A percentile compares a stretch with the other conserved stretches of the same genome.
These are phyloP conservation scores for Calocera cornea DNA, from an alignment of 768 basidiomycete species.

Conservation along the genomic window DNA sequence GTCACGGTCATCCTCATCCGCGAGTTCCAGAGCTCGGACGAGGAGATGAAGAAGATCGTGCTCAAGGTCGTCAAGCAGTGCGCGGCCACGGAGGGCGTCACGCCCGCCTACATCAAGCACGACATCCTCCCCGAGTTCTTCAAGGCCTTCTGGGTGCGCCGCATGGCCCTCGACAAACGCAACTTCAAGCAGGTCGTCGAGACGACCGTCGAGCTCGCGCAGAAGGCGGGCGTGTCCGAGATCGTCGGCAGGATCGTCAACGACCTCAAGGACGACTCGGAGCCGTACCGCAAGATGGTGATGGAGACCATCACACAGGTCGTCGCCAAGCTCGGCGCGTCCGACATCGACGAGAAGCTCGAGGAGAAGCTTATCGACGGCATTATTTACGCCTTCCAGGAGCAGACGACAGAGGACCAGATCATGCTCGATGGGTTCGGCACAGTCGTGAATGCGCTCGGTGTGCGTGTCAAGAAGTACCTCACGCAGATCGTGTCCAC, in stretches of 20 bases:
- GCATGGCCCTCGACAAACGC: conserved; percentile 92
- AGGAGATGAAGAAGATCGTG: conserved; percentile 99
- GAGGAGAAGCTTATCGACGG: conserved; percentile 92
- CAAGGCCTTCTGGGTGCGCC: conserved; percentile 96
- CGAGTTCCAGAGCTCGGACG: conserved; percentile 97
- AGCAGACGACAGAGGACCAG: conserved; percentile 97
- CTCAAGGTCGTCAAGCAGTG: conserved; percentile 98
- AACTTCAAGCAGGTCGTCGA: conserved; percentile 98
- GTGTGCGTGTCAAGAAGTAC: conserved; percentile 89
- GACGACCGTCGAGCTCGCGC: conserved; percentile 95
- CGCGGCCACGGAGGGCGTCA: conserved; percentile 95
- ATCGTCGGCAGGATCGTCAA: conserved; percentile 83
- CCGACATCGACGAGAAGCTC: conserved; percentile 90
- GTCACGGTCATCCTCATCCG: conserved; percentile 93
- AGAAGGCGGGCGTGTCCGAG: conserved; percentile 92
- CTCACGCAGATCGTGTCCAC: conserved; percentile 98
- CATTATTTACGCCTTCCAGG: conserved; percentile 99
- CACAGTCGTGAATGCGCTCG: conserved; percentile 89
- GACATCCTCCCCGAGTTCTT: conserved; percentile 99
- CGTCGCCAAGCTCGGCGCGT: conserved; percentile 82
- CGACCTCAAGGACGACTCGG: conserved; percentile 79
- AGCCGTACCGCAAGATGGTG: conserved; percentile 96
- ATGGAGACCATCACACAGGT: conserved; percentile 99
- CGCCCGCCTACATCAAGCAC: conserved; percentile 86
- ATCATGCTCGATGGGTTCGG: conserved; percentile 99